Base-by-base conservation (phyloP, 345 rosid genomes). In the Syzygium aromaticum region DNA sequence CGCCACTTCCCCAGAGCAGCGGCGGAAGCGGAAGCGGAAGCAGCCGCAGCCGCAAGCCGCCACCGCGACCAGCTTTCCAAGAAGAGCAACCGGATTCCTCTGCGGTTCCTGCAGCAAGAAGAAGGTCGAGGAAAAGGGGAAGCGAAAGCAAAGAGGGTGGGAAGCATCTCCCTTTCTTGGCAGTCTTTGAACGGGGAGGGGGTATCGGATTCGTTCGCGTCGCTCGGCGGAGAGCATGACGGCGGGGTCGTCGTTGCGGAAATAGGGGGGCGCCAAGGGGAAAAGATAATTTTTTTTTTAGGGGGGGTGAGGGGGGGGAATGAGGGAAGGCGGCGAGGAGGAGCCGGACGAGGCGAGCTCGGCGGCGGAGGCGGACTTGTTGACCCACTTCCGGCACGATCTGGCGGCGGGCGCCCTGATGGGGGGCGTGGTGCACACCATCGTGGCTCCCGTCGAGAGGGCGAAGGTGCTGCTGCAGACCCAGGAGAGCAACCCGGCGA, bases 381-480 rank as follows among this genome's bases (percentile, higher is more conserved):
- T 93, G 85, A 91, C 89, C 46, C 91, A 91, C 89, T 96, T 97
- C 91, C 95, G 95, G 33, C 93, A 94, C 89, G 99, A 96, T 94
- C 93, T 96, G 84, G 85, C 94, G 92, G 99, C 99, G 30, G 99
- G 99, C 22, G 99, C 99, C 84, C 85, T 96, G 59, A 93, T 98
- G 98, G 99, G 98, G 4, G 98, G 99, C 53, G 93, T 93, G 77
- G 98, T 98, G 86, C 99, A 98, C 92, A 98, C 99, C 57, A 98
- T 96, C 87, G 99, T 98, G 8, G 99, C 99, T 2, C 99, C 99
- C 51, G 92, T 98, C 54, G 99, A 98, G 92, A 94, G 99, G 93
- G 92, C 98, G 3, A 98, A 96, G 94, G 90, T 96, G 52, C 88
- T 98, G 91, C 87, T 98, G 77, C 99, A 98, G 84, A 98, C 99